phyloP scores from a whole-genome alignment of 192 early-diverging fungal genomes.

The Mortierella alpina region DNA sequence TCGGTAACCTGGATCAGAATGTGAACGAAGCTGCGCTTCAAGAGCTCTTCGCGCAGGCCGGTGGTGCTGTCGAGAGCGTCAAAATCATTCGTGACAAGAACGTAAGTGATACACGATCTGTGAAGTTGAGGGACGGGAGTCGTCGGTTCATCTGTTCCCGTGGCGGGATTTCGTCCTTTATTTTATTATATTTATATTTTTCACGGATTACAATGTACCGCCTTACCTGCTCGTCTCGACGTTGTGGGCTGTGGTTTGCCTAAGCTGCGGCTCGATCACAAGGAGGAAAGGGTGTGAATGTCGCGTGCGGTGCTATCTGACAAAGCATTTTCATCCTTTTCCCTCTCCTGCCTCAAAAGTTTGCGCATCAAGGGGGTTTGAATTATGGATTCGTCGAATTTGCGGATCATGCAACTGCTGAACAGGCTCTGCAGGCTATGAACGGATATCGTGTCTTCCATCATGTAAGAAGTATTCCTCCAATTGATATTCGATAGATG shows the following conservation, averaged over 20 bases:
- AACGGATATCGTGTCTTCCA: conserved; percentile 78
- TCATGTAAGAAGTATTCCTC: conserved; percentile 54
- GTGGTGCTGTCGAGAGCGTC: conserved; percentile 70
- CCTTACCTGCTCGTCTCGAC: no score
- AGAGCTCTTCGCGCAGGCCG: conserved; percentile 77
- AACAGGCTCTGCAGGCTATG: conserved; percentile 73
- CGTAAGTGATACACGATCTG: conserved; percentile 48
- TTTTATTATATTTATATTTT: background rate
- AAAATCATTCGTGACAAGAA: conserved; percentile 87
- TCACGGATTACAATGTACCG: no score
- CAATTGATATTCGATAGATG: background rate
- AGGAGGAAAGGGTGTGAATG: no score
- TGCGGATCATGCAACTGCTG: conserved; percentile 76
- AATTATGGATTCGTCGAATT: conserved; percentile 95
- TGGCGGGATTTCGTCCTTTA: no score
- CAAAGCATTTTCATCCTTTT: no score
- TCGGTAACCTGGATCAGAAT: conserved; percentile 87
- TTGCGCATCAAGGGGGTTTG: conserved; percentile 70
- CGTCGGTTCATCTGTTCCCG: background rate
- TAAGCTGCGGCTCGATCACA: no score
- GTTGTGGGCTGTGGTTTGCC: no score
- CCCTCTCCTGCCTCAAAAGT: conserved; percentile 44
- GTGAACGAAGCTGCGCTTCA: conserved; percentile 79
- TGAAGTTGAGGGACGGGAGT: no score
- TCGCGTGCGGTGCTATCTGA: no score